Conservation (phyloP, 169 alveolate genomes). For the Cryptosporidium viatorum region DNA sequence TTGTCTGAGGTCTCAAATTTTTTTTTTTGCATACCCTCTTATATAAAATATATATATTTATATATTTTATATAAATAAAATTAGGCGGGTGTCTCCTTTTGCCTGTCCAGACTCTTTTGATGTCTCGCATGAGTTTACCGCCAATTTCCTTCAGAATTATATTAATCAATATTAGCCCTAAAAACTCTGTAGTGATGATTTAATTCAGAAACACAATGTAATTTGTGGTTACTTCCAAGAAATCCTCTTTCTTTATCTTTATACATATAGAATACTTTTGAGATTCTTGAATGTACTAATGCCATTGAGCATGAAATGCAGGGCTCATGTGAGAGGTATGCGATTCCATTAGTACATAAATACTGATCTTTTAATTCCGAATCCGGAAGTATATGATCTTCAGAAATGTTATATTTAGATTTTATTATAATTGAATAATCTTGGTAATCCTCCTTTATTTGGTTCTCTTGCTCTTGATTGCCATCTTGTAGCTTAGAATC, state of each 20-base stretch:
- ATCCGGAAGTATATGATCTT: background rate
- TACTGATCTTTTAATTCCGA: conserved; percentile 78
- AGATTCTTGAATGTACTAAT: conserved; percentile 92
- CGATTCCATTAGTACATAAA: conserved; percentile 86
- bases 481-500: conserved; percentile 14
- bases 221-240: conserved; percentile 81
- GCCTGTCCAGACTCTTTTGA: background rate
- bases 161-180: conserved; percentile 16
- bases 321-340: conserved; percentile 91
- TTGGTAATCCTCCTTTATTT: background rate
- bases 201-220: conserved; percentile 81
- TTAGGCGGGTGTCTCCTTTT: conserved; percentile 1
- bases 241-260: conserved; percentile 82
- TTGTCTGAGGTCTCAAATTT: conserved; percentile 6
- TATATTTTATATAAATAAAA: background rate
- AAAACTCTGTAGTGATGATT: conserved; percentile 86
- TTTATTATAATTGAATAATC: background rate
- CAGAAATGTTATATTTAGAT: background rate
- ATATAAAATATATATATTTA: background rate
- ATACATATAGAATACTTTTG: conserved; percentile 85
- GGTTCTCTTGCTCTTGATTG: conserved; percentile 22
- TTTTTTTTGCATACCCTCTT: background rate
- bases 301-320: conserved; percentile 98
- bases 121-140: background rate
- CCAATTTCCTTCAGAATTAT: background rate